These are phyloP conservation scores for Drechslerella dactyloides DNA, from an alignment of 2,329 filamentous ascomycete species.

Conservation along the genomic window DNA sequence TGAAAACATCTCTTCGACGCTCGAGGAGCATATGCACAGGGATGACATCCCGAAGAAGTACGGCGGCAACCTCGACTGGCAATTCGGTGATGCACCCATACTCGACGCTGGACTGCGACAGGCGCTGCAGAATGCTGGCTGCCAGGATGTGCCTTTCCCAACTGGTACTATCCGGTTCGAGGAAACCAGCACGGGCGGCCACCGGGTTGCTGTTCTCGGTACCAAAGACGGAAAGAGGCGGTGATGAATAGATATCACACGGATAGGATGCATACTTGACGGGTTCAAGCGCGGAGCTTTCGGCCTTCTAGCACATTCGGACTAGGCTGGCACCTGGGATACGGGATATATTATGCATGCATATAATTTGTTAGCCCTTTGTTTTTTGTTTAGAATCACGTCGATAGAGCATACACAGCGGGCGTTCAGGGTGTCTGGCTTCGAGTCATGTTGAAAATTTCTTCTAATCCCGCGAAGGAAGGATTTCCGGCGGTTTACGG, in stretches of 20 bases:
- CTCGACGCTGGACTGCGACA: constrained; percentile 69
- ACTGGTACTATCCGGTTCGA: constrained; percentile 28
- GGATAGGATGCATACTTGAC: not conserved
- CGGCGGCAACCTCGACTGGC: constrained; percentile 82
- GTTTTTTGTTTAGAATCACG: not conserved
- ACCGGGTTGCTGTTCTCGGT: constrained; percentile 12
- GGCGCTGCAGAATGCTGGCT: constrained; percentile 17
- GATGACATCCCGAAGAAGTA: constrained; percentile 89
- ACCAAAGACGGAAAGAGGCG: constrained; percentile 22
- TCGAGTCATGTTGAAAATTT: too few relatives aligned
- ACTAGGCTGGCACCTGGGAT: too few relatives aligned
- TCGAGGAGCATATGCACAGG: constrained; percentile 79
- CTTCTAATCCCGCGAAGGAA: too few relatives aligned
- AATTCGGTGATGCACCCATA: constrained; percentile 75
- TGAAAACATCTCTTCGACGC: constrained; percentile 74
- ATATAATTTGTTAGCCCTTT: not conserved
- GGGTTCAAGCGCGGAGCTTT: not conserved
- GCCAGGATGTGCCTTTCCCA: constrained; percentile 23
- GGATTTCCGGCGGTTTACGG: too few relatives aligned
- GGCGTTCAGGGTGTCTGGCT: constrained; percentile 3
- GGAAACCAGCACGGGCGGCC: constrained; percentile 2
- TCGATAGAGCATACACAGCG: not conserved
- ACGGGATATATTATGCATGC: not conserved
- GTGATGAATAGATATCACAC: constrained; percentile 5
- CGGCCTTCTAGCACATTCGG: not conserved